Conservation (phyloP, 1,284 basidiomycete species). For the Trichosporon sp. region DNA sequence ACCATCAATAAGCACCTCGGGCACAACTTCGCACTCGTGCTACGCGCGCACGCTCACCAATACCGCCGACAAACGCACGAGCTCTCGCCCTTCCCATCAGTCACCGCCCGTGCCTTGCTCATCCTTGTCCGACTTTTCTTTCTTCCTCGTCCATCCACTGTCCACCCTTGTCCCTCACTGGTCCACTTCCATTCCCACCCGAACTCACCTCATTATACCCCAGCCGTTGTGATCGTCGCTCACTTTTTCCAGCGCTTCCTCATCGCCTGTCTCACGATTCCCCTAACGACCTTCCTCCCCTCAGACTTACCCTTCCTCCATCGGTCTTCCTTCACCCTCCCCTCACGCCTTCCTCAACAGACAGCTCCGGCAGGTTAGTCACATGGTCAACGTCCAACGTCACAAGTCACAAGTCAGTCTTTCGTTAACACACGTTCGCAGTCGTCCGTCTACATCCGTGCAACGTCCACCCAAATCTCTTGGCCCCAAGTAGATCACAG, state of each 20-base stretch:
- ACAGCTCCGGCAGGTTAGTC: constrained; percentile 5
- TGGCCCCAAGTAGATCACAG: background rate
- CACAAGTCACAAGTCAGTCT: background rate
- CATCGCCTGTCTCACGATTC: background rate
- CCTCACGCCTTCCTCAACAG: background rate
- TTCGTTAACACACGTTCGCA: background rate
- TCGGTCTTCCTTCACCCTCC: background rate
- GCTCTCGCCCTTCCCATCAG: background rate
- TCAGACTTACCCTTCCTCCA: background rate
- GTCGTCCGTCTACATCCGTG: background rate
- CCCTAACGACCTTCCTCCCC: background rate
- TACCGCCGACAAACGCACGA: background rate
- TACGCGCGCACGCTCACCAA: background rate
- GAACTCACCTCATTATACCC: background rate
- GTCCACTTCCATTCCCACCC: background rate
- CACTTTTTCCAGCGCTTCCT: background rate
- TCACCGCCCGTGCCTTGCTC: constrained; percentile 1
- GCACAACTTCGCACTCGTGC: too few species aligned
- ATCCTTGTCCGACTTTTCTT: background rate
- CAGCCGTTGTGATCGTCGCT: background rate
- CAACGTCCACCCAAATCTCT: background rate
- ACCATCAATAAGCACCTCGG: background rate
- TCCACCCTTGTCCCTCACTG: background rate
- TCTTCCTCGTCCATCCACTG: background rate
- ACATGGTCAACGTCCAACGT: background rate